Evolutionary conservation across 106 monocot species (phyloP).

Genomic region (Triglochin maritima): DNA sequence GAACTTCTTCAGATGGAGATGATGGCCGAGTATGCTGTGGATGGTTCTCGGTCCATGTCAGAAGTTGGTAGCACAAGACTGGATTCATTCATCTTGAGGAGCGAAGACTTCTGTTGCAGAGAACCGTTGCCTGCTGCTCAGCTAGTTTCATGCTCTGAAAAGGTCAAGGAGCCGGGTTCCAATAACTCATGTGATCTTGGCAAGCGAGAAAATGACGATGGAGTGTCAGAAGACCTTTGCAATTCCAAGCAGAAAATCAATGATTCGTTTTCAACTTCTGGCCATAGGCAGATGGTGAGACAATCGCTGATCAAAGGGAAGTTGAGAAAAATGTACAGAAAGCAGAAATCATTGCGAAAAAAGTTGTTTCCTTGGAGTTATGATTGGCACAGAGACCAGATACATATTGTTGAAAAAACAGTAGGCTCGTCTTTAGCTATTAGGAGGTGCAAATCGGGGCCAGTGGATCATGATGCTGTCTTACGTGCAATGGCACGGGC

Average conservation of each 20-base stretch:
- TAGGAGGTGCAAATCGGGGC: conserved; percentile 75
- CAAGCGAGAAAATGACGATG: conserved; percentile 32
- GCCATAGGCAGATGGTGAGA: conserved; percentile 30
- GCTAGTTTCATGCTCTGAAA: conserved; percentile 16
- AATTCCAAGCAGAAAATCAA: conserved; percentile 12
- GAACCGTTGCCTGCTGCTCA: conserved; percentile 9
- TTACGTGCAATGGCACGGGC: conserved; percentile 72
- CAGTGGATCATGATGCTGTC: conserved; percentile 76
- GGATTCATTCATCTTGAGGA: conserved; percentile 15
- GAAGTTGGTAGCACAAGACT: conserved; percentile 10
- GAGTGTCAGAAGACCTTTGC: conserved; percentile 6
- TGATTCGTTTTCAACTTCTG: conserved; percentile 34
- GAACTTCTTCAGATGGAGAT: conserved; percentile 91
- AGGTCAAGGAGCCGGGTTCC: conserved; percentile 13
- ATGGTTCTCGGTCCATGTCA: conserved; percentile 12
- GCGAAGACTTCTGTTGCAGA: conserved; percentile 18
- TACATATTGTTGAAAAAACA: conserved; percentile 30
- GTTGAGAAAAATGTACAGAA: conserved; percentile 58
- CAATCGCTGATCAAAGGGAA: conserved; percentile 39
- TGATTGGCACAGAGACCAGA: conserved; percentile 82
- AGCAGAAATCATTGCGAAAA: conserved; percentile 62
- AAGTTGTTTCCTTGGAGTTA: conserved; percentile 91
- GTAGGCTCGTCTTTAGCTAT: conserved; percentile 22
- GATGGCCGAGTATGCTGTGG: conserved; percentile 33
- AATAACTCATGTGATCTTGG: conserved; percentile 10